phyloP scores from a whole-genome alignment of 257 asterid genomes.

The Fraxinus cuspidata region DNA sequence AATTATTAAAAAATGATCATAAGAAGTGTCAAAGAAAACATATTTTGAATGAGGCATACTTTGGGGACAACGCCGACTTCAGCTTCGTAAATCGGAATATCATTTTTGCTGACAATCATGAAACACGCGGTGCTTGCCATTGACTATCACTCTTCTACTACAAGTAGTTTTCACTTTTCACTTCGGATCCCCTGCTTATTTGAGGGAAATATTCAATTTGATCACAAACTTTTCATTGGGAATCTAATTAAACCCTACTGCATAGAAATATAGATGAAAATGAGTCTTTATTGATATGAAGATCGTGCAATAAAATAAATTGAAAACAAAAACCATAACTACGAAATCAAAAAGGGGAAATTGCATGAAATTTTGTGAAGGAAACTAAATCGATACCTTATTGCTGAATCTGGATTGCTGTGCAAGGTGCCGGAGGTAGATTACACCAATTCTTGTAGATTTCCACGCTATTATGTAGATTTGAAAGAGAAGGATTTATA shows the following conservation, averaged over 20 bases:
- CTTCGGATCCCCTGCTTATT: slow-evolving; percentile 9
- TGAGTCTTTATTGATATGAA: not conserved
- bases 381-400: not conserved
- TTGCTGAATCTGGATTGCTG: not conserved
- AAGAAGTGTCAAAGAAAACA: not conserved
- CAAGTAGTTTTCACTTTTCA: not conserved
- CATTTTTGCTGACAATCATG: slow-evolving; percentile 88
- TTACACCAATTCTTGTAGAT: not conserved
- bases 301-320: not conserved
- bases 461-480: not conserved
- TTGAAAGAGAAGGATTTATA: too few relatives aligned
- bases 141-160: slow-evolving; percentile 17
- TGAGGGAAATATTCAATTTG: not conserved
- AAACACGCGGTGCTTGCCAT: slow-evolving; percentile 96
- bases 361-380: not conserved
- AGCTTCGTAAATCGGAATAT: slow-evolving; percentile 96
- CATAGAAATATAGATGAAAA: not conserved
- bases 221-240: not conserved
- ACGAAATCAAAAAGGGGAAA: not conserved
- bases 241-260: not conserved
- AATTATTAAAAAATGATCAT: slow-evolving; percentile 3
- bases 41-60: slow-evolving; percentile 37
- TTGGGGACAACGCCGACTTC: slow-evolving; percentile 97
- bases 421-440: not conserved
- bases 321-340: not conserved